A percentile compares a stretch with the other conserved stretches of the same genome.
These are phyloP conservation scores for Trametes elegans DNA, from an alignment of 768 basidiomycete species.

Conservation along the genomic window DNA sequence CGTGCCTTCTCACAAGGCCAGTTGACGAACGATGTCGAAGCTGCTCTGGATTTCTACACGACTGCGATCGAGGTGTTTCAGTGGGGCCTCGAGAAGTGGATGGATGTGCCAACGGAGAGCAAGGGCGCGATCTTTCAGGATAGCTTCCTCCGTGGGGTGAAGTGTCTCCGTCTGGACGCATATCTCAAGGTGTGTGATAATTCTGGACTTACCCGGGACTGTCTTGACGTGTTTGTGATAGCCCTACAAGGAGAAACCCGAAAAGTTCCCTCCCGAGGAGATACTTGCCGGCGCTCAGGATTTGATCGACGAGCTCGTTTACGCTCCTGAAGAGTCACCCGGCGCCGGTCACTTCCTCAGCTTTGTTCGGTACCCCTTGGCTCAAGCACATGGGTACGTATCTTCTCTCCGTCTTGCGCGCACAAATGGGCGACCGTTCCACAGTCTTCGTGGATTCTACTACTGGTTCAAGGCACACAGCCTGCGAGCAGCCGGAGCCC, in stretches of 20 bases:
- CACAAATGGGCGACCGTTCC: too few relatives aligned
- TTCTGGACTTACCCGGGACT: background rate
- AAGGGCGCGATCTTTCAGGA: constrained; percentile 43
- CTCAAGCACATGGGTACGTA: constrained; percentile 1
- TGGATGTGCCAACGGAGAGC: constrained; percentile 35
- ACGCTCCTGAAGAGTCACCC: too few relatives aligned
- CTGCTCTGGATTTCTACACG: constrained; percentile 35
- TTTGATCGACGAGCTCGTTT: background rate
- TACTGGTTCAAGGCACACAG: constrained; percentile 10
- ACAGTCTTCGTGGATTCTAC: constrained; percentile 16
- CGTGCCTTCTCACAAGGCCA: constrained; percentile 33
- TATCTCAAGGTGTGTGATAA: constrained; percentile 32
- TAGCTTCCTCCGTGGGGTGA: constrained; percentile 44
- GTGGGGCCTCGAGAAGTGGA: constrained; percentile 41
- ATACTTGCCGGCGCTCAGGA: constrained; percentile 5
- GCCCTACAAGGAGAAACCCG: background rate
- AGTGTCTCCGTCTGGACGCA: constrained; percentile 32
- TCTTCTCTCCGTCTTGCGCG: background rate
- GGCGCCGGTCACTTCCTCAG: too few relatives aligned
- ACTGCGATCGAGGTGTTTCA: constrained; percentile 40
- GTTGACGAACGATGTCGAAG: constrained; percentile 11
- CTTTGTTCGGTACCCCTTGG: constrained; percentile 6
- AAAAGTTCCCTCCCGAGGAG: background rate
- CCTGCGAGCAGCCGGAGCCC: background rate
- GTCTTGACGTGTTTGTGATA: background rate